Percentiles rank a stretch among this genome's conserved stretches.
These are phyloP conservation scores for Hyaloscypha finlandica DNA, from an alignment of 495 filamentous ascomycete genomes.

Conservation along the genomic window DNA sequence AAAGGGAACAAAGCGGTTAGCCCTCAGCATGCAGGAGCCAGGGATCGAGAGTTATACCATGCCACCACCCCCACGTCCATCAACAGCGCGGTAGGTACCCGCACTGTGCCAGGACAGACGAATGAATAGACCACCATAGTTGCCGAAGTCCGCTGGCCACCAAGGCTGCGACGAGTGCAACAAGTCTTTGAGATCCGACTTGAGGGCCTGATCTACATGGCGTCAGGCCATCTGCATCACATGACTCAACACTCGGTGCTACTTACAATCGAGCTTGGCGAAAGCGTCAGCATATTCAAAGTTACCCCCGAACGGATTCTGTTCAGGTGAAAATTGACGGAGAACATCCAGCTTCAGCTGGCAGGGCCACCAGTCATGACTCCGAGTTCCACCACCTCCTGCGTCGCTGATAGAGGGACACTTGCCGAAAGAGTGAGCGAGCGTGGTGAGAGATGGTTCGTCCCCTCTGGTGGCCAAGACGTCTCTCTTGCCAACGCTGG, in stretches of 20 bases:
- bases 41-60: slow-evolving; percentile 4
- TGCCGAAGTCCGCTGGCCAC: slow-evolving; percentile 27
- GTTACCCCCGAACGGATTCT: slow-evolving; percentile 22
- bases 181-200: slow-evolving; percentile 21
- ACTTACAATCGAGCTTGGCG: slow-evolving; percentile 19
- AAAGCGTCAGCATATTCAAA: slow-evolving; percentile 26
- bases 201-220: slow-evolving; percentile 9
- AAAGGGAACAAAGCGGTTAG: neutral
- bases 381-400: slow-evolving; percentile 20
- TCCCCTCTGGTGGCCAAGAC: slow-evolving; percentile 10
- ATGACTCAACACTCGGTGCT: neutral
- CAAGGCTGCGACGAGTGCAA: slow-evolving; percentile 21
- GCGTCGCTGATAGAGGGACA: slow-evolving; percentile 21
- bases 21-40: neutral
- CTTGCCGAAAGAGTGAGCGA: slow-evolving; percentile 22
- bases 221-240: neutral
- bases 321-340: slow-evolving; percentile 23
- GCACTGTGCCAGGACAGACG: slow-evolving; percentile 27
- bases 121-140: slow-evolving; percentile 25
- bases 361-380: slow-evolving; percentile 26
- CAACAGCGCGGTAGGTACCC: slow-evolving; percentile 25
- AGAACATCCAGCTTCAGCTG: slow-evolving; percentile 24
- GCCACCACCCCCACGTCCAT: slow-evolving; percentile 27
- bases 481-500: slow-evolving; percentile 19
- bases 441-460: slow-evolving; percentile 22